Conservation (phyloP, 345 rosid genomes). For the Sonneratia caseolaris region DNA sequence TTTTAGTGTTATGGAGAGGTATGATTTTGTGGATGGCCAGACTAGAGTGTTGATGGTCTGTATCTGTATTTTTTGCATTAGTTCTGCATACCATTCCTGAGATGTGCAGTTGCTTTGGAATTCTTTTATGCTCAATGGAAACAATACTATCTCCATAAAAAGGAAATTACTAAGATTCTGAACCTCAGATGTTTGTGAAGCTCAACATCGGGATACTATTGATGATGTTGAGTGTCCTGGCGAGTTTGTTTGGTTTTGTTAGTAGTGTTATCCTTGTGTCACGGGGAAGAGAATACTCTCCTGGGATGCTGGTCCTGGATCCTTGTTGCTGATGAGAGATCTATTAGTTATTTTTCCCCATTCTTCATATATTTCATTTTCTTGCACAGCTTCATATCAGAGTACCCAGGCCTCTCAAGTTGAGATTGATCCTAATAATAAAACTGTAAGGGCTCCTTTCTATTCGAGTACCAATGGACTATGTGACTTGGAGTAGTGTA, state of each 20-base stretch:
- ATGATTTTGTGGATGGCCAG: background rate
- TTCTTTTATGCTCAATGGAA: background rate
- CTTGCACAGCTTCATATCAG: conserved; percentile 73
- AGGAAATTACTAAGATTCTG: background rate
- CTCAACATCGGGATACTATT: background rate
- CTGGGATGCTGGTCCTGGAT: background rate
- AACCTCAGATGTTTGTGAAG: background rate
- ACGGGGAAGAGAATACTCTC: background rate
- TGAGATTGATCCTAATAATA: conserved; percentile 81
- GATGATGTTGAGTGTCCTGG: background rate
- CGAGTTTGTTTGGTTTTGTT: background rate
- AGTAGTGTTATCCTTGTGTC: background rate
- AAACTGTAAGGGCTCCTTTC: conserved; percentile 57
- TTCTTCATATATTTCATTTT: conserved; percentile 11
- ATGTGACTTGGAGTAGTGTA: background rate
- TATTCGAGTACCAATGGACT: background rate
- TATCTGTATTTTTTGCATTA: background rate
- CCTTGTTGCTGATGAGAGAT: background rate
- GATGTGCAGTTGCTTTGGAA: background rate
- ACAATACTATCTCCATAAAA: background rate
- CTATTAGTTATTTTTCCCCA: background rate
- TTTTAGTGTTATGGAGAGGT: background rate
- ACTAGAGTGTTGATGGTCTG: background rate
- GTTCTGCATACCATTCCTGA: background rate
- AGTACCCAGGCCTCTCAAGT: conserved; percentile 42